Conservation (phyloP, 1,284 basidiomycete species). For the Trametes hirsuta region DNA sequence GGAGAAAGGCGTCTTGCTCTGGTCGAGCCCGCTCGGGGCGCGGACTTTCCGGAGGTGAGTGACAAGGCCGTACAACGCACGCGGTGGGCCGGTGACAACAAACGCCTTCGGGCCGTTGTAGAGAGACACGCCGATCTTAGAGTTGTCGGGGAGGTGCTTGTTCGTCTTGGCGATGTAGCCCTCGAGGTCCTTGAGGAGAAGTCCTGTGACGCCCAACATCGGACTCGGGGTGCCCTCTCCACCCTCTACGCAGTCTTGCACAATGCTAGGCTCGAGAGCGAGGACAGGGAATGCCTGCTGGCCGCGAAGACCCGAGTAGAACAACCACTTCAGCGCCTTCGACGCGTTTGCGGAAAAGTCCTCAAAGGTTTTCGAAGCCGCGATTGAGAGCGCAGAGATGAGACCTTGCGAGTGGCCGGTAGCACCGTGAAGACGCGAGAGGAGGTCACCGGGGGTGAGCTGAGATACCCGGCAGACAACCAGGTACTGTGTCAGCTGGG, state of each 20-base stretch:
- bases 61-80: conserved; percentile 93
- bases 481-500: conserved; percentile 94
- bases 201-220: conserved; percentile 91
- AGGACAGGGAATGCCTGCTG: conserved; percentile 96
- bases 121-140: conserved; percentile 84
- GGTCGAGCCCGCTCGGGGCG: conserved; percentile 87
- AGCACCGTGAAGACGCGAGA: conserved; percentile 77
- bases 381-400: conserved; percentile 87
- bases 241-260: conserved; percentile 87
- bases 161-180: conserved; percentile 89
- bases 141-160: conserved; percentile 78
- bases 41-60: conserved; percentile 88
- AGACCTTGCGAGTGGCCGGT: conserved; percentile 98
- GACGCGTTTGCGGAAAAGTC: conserved; percentile 75
- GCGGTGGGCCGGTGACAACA: conserved; percentile 92
- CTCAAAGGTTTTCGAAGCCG: conserved; percentile 79
- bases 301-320: conserved; percentile 92
- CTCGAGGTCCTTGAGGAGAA: conserved; percentile 79
- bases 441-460: conserved; percentile 81
- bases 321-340: conserved; percentile 90
- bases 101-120: conserved; percentile 92
- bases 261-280: conserved; percentile 86
- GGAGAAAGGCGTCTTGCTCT: conserved; percentile 92
- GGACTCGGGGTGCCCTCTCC: conserved; percentile 93
- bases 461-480: conserved; percentile 76